Evolutionary conservation across 1,139 yeast species (phyloP).

Genomic region (Yamadazyma sp.): DNA sequence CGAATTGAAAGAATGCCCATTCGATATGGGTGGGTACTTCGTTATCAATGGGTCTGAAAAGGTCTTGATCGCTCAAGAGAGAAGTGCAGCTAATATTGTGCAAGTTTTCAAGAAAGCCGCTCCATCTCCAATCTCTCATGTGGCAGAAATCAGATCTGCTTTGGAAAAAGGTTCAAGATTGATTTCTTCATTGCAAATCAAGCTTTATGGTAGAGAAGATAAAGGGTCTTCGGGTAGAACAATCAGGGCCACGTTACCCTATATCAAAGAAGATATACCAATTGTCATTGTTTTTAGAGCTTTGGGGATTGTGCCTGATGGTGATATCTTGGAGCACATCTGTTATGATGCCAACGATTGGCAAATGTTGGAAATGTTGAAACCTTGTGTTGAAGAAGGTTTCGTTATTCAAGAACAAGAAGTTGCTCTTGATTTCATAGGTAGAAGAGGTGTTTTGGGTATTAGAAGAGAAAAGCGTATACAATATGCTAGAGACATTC

Average conservation of each 20-base stretch:
- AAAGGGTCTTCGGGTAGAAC: constrained; percentile 75
- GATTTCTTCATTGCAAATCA: constrained; percentile 91
- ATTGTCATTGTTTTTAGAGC: constrained; percentile 97
- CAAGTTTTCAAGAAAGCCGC: constrained; percentile 98
- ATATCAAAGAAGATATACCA: constrained; percentile 94
- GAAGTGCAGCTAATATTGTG: constrained; percentile 97
- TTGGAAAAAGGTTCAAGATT: constrained; percentile 95
- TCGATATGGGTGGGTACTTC: constrained; percentile 99
- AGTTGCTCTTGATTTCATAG: constrained; percentile 95
- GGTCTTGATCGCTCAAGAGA: constrained; percentile 96
- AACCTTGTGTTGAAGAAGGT: constrained; percentile 99
- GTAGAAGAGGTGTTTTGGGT: constrained; percentile 97
- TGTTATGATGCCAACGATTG: constrained; percentile 97
- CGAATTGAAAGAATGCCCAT: constrained; percentile 96
- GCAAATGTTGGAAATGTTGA: constrained; percentile 99
- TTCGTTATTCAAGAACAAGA: constrained; percentile 97
- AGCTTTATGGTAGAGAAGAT: constrained; percentile 81
- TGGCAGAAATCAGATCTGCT: constrained; percentile 96
- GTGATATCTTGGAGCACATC: constrained; percentile 96
- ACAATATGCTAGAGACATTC: constrained; percentile 93
- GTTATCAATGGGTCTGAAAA: constrained; percentile 98
- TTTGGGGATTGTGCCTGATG: constrained; percentile 97
- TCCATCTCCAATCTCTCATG: constrained; percentile 93
- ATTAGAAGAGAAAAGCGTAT: constrained; percentile 97
- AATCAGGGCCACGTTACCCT: constrained; percentile 93